Evolutionary conservation across 495 filamentous ascomycete species (phyloP), one percentile per base, ranked within the genome.

Genomic region (Neurospora pannonica): DNA sequence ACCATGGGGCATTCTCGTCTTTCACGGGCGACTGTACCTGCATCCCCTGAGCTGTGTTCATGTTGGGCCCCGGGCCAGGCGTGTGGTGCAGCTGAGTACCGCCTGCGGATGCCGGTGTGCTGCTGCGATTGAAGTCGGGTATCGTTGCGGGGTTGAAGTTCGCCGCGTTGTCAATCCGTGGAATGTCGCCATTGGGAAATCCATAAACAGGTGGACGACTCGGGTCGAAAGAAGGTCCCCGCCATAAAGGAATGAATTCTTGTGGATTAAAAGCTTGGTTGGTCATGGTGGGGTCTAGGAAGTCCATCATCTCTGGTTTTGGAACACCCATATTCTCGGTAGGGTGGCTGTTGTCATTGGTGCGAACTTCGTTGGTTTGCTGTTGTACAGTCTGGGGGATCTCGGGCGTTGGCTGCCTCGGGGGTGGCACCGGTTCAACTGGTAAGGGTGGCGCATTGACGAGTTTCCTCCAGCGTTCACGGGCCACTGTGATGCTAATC

Each of bases 391-490:
- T n/a, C 40, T 31, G 21, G 34, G 42, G 28, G 6, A 38, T 9
- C 7, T 73, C 37, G n/a, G 54, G 38, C 71, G 70, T 40, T 73
- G 78, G 54, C 38, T 70, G 69, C 3, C 21, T 72, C n/a, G 71
- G 42, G 1, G 71, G 72, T 8, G 71, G 62, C 8, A 70, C 36
- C n/a, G 72, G 24, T 3, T 72, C 73, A 8, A 71, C 62, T n/a
- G 77, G 72, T 10, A 73, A 71, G 6, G 81, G 72, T 28, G 81
- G 82, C n/a, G 82, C 76, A n/a, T 83, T 81, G 46, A 86, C 81
- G 2, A 85, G 78, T 70, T 85, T 84, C 37, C 84, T 81, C 85
- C 86, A 87, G 8, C 80, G 81, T 2, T 86, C 81, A 24, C 80
- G 82, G 5, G 83, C 82, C 15, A 67, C 54, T 15, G 54, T 67